These are phyloP conservation scores for Citrus sinensis DNA, from an alignment of 345 rosid species.

Conservation along the genomic window DVS_A1.0 CM039164.1:25780001-25780500, in stretches of 20 bases:
- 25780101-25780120: constrained; percentile 13
- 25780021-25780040: constrained; percentile 29
- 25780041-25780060: constrained; percentile 35
- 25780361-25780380: constrained; percentile 67
- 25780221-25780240: not conserved
- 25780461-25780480: constrained; percentile 46
- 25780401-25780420: constrained; percentile 79
- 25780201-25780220: not conserved
- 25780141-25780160: not conserved
- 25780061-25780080: constrained; percentile 47
- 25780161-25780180: not conserved
- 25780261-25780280: not conserved
- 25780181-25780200: not conserved
- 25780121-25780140: not conserved
- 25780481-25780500: constrained; percentile 67
- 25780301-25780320: not conserved
- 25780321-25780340: constrained; percentile 28
- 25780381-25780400: constrained; percentile 69
- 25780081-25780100: constrained; percentile 36
- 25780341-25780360: constrained; percentile 93
- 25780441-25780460: constrained; percentile 36
- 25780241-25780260: not conserved
- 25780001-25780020: constrained; percentile 52
- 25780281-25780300: not conserved
- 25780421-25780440: constrained; percentile 51